Base-by-base conservation (phyloP, 2,329 filamentous ascomycete genomes). In the Pezicula neosporulosa region DNA sequence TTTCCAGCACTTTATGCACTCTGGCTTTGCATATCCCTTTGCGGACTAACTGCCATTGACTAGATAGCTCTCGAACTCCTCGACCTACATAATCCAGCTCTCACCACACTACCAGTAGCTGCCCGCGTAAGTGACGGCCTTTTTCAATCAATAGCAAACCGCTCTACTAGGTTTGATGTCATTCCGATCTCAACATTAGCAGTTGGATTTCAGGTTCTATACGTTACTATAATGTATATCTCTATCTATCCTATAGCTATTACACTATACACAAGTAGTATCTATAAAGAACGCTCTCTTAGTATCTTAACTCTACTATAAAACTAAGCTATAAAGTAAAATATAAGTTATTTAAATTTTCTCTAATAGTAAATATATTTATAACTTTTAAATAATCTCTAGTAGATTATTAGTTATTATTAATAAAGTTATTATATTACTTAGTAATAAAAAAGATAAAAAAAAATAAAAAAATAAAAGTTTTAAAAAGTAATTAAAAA, bases 251-350 rank as follows among this genome's bases (percentile, higher is more conserved):
- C 82, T 0, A 74, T 83, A 28, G 75, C 78, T 36, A 80, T 84
- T 53, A 81, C 77, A 1, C 77, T 84, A 66, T 78, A 84, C 41
- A 82, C 83, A 63, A 85, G 83, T 35, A 87, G 87, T 59, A 78
- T 85, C 35, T 87, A 87, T 62, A 83, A 87, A 60, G 83, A 88
- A 61, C 74, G 82, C 13, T 83, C 80, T 0, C 70, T 87, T 3
- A 83, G 83, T 0, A 76, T 83, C 33, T 79, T n/a, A n/a, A 9
- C 16, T 10, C 21, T 19, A 10, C 8, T 8, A 4, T 19, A 9
- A 3, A 9, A 21, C 18, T 6, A 1, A 6, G n/a, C 7, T 24
- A 9, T 19, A 4, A 19, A 12, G 21, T 3, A 19, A 19, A 18
- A 19, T 15, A n/a, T 19, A 21, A 6, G 24, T 6, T 19, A 15